phyloP scores from a whole-genome alignment of 768 basidiomycete genomes.

The Thelephora ganbajun region DNA sequence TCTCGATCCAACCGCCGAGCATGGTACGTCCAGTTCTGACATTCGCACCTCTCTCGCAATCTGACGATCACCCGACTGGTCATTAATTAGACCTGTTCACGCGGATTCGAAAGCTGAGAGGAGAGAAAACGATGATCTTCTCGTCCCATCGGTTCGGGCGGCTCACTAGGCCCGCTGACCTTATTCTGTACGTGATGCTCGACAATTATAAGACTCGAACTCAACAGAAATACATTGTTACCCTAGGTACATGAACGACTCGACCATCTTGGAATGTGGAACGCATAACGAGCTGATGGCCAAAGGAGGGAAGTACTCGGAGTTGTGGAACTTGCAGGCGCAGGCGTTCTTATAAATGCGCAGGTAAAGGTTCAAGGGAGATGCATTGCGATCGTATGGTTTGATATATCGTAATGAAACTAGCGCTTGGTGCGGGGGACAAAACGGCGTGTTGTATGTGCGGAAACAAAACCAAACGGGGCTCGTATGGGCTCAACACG shows the following conservation, averaged over 20 bases:
- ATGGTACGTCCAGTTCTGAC: slow-evolving; percentile 24
- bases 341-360: slow-evolving; percentile 42
- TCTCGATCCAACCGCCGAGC: slow-evolving; percentile 55
- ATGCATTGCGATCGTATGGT: too few species aligned
- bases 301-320: slow-evolving; percentile 49
- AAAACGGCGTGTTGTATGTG: too few species aligned
- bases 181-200: slow-evolving; percentile 35
- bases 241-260: slow-evolving; percentile 54
- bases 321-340: slow-evolving; percentile 63
- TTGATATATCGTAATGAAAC: too few species aligned
- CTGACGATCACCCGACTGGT: background rate
- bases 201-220: background rate
- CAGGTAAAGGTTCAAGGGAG: too few species aligned
- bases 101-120: slow-evolving; percentile 47
- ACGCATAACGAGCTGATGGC: slow-evolving; percentile 48
- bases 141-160: slow-evolving; percentile 64
- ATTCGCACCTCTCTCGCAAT: background rate
- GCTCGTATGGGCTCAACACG: too few species aligned
- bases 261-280: slow-evolving; percentile 46
- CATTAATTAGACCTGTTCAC: slow-evolving; percentile 44
- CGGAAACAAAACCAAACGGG: too few species aligned
- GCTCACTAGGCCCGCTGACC: slow-evolving; percentile 55
- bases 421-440: too few species aligned
- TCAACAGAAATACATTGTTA: too few species aligned
- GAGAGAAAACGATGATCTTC: slow-evolving; percentile 74